Conservation (phyloP, 1,139 yeast genomes). For the Nakaseomyces kungkrabaensis region DNA sequence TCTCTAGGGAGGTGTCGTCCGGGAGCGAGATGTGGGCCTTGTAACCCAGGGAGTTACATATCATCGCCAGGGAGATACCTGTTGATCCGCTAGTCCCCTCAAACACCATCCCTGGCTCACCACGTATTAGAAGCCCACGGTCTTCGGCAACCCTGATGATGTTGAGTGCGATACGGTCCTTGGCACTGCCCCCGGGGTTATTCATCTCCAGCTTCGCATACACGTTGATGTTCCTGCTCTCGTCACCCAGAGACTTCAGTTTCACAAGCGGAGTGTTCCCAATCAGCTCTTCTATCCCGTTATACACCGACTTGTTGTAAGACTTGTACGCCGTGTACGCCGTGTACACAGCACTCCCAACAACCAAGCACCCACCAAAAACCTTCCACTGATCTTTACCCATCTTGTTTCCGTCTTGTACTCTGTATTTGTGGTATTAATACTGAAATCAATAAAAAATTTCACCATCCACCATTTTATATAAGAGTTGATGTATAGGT, state of each 20-base stretch:
- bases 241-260: conserved; percentile 59
- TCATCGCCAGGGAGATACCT: conserved; percentile 84
- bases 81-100: conserved; percentile 97
- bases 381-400: background rate
- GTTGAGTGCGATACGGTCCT: conserved; percentile 86
- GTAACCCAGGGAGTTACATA: conserved; percentile 82
- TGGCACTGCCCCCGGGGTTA: conserved; percentile 94
- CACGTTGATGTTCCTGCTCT: conserved; percentile 64
- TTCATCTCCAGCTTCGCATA: conserved; percentile 77
- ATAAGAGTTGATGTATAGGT: no score
- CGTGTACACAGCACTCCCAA: background rate
- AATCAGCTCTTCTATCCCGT: conserved; percentile 53
- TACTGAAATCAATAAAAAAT: no score
- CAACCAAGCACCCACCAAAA: background rate
- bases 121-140: conserved; percentile 42
- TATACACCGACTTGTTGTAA: conserved; percentile 8
- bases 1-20: conserved; percentile 84
- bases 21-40: conserved; percentile 89
- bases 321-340: background rate
- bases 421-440: no score
- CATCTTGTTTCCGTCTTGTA: background rate
- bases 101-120: conserved; percentile 47
- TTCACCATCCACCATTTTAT: no score
- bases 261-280: conserved; percentile 88
- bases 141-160: conserved; percentile 62